Conservation (phyloP, 2,329 filamentous ascomycete genomes). For the Claviceps digitariae region DNA sequence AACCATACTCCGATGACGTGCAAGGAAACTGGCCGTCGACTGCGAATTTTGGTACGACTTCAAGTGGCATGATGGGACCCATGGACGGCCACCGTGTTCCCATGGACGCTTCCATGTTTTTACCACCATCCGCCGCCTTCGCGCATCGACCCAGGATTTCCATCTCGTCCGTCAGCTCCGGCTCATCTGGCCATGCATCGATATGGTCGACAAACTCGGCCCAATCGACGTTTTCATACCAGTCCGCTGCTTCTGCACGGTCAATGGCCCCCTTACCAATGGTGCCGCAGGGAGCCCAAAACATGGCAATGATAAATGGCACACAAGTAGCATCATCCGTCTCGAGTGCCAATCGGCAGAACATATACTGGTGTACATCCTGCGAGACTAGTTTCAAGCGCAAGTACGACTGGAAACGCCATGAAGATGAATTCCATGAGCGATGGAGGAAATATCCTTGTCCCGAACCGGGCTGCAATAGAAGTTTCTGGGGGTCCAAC, state of each 20-base stretch:
- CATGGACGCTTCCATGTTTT: constrained; percentile 17
- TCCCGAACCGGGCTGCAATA: constrained; percentile 48
- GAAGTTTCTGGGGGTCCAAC: constrained; percentile 54
- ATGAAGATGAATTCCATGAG: constrained; percentile 58
- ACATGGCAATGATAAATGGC: constrained; percentile 20
- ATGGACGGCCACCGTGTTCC: constrained; percentile 2
- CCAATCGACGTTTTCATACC: constrained; percentile 27
- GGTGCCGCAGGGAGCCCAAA: constrained; percentile 16
- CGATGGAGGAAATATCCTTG: constrained; percentile 55
- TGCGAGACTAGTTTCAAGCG: constrained; percentile 53
- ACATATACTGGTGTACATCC: constrained; percentile 43
- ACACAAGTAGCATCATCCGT: constrained; percentile 16
- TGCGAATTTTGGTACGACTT: constrained; percentile 4
- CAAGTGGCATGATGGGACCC: constrained; percentile 4
- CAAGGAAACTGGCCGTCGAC: constrained; percentile 12
- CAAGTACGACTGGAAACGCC: constrained; percentile 57
- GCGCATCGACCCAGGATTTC: constrained; percentile 30
- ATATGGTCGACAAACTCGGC: constrained; percentile 30
- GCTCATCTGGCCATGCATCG: constrained; percentile 34
- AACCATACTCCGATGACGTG: constrained; percentile 16
- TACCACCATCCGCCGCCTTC: constrained; percentile 23
- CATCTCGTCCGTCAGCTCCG: constrained; percentile 36
- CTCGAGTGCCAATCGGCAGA: constrained; percentile 22
- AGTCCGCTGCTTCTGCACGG: constrained; percentile 20
- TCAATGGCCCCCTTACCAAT: constrained; percentile 24